Conservation (phyloP, 495 filamentous ascomycete species). For the Amniculicola lignicola region DNA sequence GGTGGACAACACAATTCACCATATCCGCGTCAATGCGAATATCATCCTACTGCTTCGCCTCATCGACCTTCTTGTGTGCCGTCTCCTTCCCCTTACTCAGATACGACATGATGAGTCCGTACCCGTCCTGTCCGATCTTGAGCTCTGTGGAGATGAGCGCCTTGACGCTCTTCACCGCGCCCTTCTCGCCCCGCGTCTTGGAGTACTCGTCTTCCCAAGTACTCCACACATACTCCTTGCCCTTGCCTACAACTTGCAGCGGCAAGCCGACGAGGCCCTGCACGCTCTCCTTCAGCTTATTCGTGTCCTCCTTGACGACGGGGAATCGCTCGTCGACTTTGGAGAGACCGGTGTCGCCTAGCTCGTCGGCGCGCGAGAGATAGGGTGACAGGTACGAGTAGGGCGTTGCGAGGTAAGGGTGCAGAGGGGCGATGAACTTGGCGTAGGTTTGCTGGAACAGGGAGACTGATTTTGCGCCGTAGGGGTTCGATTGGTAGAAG, state of each 20-base stretch:
- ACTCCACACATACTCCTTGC: conserved; percentile 70
- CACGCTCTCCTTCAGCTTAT: conserved; percentile 67
- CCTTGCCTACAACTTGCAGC: conserved; percentile 59
- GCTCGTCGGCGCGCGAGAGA: conserved; percentile 70
- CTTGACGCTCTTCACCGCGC: conserved; percentile 65
- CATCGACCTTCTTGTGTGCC: conserved; percentile 30
- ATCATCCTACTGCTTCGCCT: conserved; percentile 27
- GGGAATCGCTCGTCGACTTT: conserved; percentile 79
- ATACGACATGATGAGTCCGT: conserved; percentile 58
- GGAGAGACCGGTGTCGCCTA: conserved; percentile 71
- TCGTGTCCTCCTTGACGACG: conserved; percentile 80
- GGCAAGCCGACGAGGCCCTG: conserved; percentile 65
- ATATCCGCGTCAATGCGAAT: too few species aligned
- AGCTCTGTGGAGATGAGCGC: conserved; percentile 72
- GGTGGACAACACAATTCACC: too few species aligned
- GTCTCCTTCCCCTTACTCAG: conserved; percentile 36
- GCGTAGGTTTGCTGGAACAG: conserved; percentile 66
- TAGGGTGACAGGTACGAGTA: conserved; percentile 79
- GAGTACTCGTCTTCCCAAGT: conserved; percentile 72
- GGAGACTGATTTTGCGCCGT: conserved; percentile 75
- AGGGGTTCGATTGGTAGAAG: conserved; percentile 72
- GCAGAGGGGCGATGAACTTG: conserved; percentile 64
- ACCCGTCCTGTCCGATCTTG: conserved; percentile 64
- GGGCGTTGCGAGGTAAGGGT: conserved; percentile 73
- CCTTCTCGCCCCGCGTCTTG: conserved; percentile 65